Percentiles rank a stretch among this genome's conserved stretches.
phyloP scores from a whole-genome alignment of 345 rosid species.

The Eucalyptus polyanthemos region DNA sequence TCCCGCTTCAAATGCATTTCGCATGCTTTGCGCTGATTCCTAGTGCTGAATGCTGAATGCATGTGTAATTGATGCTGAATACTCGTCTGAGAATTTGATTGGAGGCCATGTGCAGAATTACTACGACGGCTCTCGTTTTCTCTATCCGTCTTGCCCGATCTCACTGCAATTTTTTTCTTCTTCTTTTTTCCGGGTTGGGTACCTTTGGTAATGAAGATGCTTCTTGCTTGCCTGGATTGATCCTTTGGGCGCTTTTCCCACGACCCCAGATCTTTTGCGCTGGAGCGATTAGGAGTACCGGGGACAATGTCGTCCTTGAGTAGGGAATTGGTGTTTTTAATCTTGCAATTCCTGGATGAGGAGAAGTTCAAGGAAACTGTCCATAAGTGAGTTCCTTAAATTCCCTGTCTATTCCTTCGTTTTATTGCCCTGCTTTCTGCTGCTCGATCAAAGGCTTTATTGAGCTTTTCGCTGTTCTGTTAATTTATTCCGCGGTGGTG shows the following conservation, averaged over 20 bases:
- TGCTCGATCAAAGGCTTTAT: neutral
- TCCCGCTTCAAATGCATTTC: neutral
- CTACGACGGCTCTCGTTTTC: neutral
- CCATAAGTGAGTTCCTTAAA: conserved; percentile 30
- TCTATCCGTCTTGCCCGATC: neutral
- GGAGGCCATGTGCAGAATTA: neutral
- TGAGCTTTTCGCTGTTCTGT: neutral
- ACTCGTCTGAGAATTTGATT: neutral
- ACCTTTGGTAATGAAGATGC: neutral
- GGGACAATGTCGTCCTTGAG: conserved; percentile 55
- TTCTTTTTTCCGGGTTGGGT: no score
- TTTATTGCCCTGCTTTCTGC: neutral
- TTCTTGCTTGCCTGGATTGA: neutral
- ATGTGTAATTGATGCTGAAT: neutral
- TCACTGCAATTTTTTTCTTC: neutral
- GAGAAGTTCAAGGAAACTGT: conserved; percentile 75
- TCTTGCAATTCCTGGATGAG: conserved; percentile 84
- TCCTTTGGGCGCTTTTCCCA: neutral
- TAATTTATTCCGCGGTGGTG: neutral
- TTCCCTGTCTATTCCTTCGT: neutral
- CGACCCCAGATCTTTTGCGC: neutral
- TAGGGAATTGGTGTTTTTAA: conserved; percentile 73
- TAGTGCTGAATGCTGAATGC: neutral
- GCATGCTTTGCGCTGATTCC: neutral
- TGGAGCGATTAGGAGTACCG: neutral